Percentiles rank a stretch among this genome's conserved stretches.
phyloP scores from a whole-genome alignment of 495 filamentous ascomycete genomes.

The Penicillium dipodomyicola region DNA sequence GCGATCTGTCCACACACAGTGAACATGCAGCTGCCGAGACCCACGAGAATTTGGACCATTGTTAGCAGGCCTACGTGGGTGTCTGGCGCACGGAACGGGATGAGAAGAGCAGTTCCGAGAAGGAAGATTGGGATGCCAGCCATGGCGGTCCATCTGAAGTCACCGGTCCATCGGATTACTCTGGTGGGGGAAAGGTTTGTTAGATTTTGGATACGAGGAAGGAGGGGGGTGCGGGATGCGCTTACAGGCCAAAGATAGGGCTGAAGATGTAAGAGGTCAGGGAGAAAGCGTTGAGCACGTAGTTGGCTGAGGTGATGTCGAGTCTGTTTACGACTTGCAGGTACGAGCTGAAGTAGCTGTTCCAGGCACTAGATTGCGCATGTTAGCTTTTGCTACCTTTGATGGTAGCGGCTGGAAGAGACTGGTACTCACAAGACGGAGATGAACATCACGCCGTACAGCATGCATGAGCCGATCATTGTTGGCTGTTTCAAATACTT shows the following conservation, averaged over 20 bases:
- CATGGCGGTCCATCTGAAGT: slow-evolving; percentile 51
- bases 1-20: slow-evolving; percentile 61
- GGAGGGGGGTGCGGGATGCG: not conserved
- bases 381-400: slow-evolving; percentile 34
- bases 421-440: slow-evolving; percentile 53
- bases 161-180: slow-evolving; percentile 50
- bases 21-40: slow-evolving; percentile 55
- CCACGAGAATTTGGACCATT: slow-evolving; percentile 69
- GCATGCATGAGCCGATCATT: slow-evolving; percentile 53
- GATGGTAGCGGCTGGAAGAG: not conserved
- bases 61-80: slow-evolving; percentile 58
- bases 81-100: slow-evolving; percentile 57
- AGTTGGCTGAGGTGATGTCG: slow-evolving; percentile 48
- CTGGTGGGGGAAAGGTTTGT: not conserved
- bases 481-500: slow-evolving; percentile 57
- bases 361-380: slow-evolving; percentile 49
- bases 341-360: slow-evolving; percentile 60
- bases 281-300: slow-evolving; percentile 48
- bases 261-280: slow-evolving; percentile 40
- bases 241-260: slow-evolving; percentile 42
- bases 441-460: slow-evolving; percentile 53
- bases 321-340: slow-evolving; percentile 64
- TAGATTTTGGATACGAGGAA: not conserved
- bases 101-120: slow-evolving; percentile 56
- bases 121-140: slow-evolving; percentile 57